Evolutionary conservation across 139 green algal genomes (phyloP), one percentile per base, ranked within the genome.

Genomic region (Chlamydomonas sp.): DNA sequence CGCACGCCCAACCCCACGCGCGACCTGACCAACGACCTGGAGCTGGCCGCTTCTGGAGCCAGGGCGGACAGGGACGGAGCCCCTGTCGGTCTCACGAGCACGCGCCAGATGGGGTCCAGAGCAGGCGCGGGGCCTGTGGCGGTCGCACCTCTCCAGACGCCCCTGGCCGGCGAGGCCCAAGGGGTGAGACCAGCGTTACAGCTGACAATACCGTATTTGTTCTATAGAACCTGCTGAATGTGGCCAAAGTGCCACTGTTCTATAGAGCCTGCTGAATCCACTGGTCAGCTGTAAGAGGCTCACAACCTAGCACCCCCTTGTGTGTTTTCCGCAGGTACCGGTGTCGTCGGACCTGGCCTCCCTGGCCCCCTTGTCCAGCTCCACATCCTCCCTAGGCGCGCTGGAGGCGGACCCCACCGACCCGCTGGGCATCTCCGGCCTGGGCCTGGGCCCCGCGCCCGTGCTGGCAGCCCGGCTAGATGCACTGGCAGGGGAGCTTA

Each of bases 301-400:
- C 74, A 16, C 16, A 15, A 20, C 74, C n/a, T 79, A 16, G 18
- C 74, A 79, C 74, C 74, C 57, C 9, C 74, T 60, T 79, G 18
- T n/a, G 18, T 49, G 78, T 71, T 63, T 17, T 63, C 74, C 79
- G 64, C 63, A 63, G 79, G 63, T 49, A 49, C 31, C 31, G 31
- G 31, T 80, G 60, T 85, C 60, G 5, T 88, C 80, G 2, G 80
- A 85, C 6, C 80, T 91, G n/a, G 69, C 84, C 83, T 89, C 89
- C 1, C 77, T 89, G 84, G 49, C 87, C 64, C 82, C 89, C 0
- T 63, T 91, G 14, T 89, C 84, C 78, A 3, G 63, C 63, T 85
- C 84, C 61, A 80, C 87, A 1, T 72, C 68, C 60, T 86, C 82
- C 71, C 5, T 86, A 59, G 82, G 72, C 60, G 3, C 69, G 2